Percentiles rank a stretch among this genome's conserved stretches.
phyloP scores from a whole-genome alignment of 2,329 filamentous ascomycete genomes.

The Emmonsiellopsis sp. region DNA sequence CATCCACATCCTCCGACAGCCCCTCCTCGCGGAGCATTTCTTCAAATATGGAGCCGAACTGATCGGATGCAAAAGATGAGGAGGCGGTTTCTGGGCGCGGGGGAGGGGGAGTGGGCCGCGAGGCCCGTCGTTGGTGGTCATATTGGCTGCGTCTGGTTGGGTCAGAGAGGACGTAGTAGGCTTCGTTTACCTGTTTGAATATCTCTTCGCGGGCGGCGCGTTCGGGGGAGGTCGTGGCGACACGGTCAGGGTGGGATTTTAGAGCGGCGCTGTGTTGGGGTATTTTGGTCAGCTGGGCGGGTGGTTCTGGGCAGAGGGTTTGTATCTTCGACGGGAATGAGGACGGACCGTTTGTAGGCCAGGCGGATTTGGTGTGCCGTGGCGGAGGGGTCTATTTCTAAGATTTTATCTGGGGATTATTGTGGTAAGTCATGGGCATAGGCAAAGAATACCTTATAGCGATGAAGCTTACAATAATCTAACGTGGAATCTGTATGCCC shows the following conservation, averaged over 20 bases:
- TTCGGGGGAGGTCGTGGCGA: slow-evolving; percentile 73
- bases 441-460: not conserved
- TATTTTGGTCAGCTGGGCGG: slow-evolving; percentile 7
- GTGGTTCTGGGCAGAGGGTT: not conserved
- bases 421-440: slow-evolving; percentile 1
- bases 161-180: slow-evolving; percentile 87
- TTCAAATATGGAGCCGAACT: slow-evolving; percentile 83
- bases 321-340: not conserved
- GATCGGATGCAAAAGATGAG: slow-evolving; percentile 52
- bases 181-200: slow-evolving; percentile 88
- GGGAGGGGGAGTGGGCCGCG: slow-evolving; percentile 1
- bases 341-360: slow-evolving; percentile 74
- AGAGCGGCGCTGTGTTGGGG: slow-evolving; percentile 59
- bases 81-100: slow-evolving; percentile 14
- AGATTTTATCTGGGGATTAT: slow-evolving; percentile 52
- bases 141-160: slow-evolving; percentile 68
- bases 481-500: slow-evolving; percentile 34
- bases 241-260: slow-evolving; percentile 88
- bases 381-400: slow-evolving; percentile 64
- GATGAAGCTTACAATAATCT: slow-evolving; percentile 46
- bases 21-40: slow-evolving; percentile 83
- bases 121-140: slow-evolving; percentile 45
- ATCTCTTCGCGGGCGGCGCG: slow-evolving; percentile 70
- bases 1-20: slow-evolving; percentile 60
- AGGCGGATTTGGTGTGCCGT: slow-evolving; percentile 76